Base-by-base conservation (phyloP, 352 stramenopile species). In the Phytopythium helicoides region DNA sequence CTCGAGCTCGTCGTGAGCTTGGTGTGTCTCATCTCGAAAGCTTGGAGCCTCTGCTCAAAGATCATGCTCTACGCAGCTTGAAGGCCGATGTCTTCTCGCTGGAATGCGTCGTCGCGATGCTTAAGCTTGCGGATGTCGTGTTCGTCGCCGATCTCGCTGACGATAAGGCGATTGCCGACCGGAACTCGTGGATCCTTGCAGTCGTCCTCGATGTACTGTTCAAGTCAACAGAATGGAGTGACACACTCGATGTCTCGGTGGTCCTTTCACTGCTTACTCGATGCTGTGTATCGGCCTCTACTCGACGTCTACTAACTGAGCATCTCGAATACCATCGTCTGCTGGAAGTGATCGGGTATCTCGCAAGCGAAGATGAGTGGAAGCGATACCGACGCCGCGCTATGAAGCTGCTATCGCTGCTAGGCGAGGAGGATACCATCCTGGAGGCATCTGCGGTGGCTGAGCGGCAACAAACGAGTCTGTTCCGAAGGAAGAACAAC, bases 51-150 rank as follows among this genome's bases (percentile, higher is more conserved):
- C 14, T 75, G 22, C 49, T 81, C 14, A 61, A 68, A 36, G 41
- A 52, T 1, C 63, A 86, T 7, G 58, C 68, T 31, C 56, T 73
- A 16, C 54, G 54, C 14, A 66, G 75, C 21, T 62, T 83, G 14
- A 71, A 81, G 41, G 54, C 54, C 14, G 69, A 51, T 2, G 42
- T 68, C 15, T 80, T 80, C 52, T 82, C 77, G 16, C 66, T 86
- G 23, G 77, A 89, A 3, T 85, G 72, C 35, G 67, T 85, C 31
- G 58, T 76, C n/a, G 62, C 59, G 15, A 26, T 89, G 12, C 54
- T 89, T 26, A 76, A 91, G 36, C 50, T 80, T 11, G 60, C 60
- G 18, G 50, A 54, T 25, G 47, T 25, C 19, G 37, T 64, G 33
- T 39, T 69, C 41, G 47, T 56, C 49, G 22, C 50, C 47, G 34